Evolutionary conservation across 345 rosid species (phyloP), one percentile per base, ranked within the genome.

Genomic region (Mangifera indica): DNA sequence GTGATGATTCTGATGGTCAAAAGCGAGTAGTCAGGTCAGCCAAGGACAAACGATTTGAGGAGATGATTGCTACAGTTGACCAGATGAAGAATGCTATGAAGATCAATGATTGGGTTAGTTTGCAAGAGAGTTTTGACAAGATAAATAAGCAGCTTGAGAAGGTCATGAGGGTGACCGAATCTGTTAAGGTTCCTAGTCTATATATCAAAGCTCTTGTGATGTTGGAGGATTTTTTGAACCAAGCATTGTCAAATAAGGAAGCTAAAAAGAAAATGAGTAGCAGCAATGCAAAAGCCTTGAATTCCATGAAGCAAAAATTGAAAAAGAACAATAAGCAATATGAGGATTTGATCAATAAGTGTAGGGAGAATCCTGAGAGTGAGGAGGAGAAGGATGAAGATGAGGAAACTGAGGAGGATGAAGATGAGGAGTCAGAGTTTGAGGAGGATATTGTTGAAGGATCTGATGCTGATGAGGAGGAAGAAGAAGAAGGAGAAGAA

Each of bases 261-360:
- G 97, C 96, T 0, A 94, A 92, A 82, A 94, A 90, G 81, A 94
- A 94, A 84, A 94, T 94, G 97, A 94, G 98, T 64, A 84, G 96
- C 68, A 94, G 96, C 72, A 94, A 92, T 81, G 91, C 97, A 17
- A 94, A 90, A 85, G 98, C 98, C 2, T 81, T 94, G 89, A 94
- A 94, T 69, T 85, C 98, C 2, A 91, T 94, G 98, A 92, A 84
- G 75, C 99, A 95, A 85, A 95, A 87, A 72, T 71, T 95, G 70
- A 94, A 92, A 85, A 94, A 89, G 82, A 90, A 92, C 66, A 92
- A 94, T 72, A 94, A 91, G 80, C 86, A 74, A 71, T 88, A 92
- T 57, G 98, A 94, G 72, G 98, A 90, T 12, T 77, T 83, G 75
- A 94, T 94, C 74, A 86, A 56, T n/a, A 92, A 84, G 67, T 87